Evolutionary conservation across 2,329 filamentous ascomycete species (phyloP).

Genomic region (Furcasterigmium furcatum): DNA sequence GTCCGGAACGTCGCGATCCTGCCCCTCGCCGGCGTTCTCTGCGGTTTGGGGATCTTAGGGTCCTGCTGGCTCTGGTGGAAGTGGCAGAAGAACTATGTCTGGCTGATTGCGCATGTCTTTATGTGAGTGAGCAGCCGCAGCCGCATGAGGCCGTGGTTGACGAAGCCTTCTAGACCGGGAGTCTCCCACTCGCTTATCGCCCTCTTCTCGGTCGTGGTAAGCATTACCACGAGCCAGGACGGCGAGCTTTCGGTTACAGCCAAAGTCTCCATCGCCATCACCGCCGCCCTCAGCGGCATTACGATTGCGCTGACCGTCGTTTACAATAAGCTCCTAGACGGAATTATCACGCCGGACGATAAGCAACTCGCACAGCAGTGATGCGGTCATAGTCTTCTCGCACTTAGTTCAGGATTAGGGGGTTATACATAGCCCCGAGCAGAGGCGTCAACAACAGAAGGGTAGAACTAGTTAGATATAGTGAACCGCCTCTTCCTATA

Average conservation of each 20-base stretch:
- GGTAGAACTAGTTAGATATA: no score
- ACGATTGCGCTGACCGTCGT: neutral
- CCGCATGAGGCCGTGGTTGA: neutral
- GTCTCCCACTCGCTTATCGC: neutral
- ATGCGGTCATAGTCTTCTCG: neutral
- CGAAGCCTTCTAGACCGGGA: neutral
- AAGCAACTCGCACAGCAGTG: neutral
- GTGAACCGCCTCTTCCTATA: neutral
- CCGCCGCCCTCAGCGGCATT: no score
- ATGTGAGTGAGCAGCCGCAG: neutral
- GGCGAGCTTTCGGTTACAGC: neutral
- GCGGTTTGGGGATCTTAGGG: neutral
- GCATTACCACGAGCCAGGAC: neutral
- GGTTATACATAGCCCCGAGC: neutral
- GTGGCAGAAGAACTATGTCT: no score
- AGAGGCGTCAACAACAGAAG: constrained; percentile 19
- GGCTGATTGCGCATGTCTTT: neutral
- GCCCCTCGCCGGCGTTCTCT: neutral
- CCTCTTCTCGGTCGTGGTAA: neutral
- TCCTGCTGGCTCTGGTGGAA: constrained; percentile 1
- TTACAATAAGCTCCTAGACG: neutral
- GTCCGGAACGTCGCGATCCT: neutral
- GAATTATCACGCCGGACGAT: neutral
- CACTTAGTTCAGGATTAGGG: neutral
- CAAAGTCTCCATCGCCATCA: neutral